phyloP scores from a whole-genome alignment of 345 rosid species.

The Corchorus capsularis region DNA sequence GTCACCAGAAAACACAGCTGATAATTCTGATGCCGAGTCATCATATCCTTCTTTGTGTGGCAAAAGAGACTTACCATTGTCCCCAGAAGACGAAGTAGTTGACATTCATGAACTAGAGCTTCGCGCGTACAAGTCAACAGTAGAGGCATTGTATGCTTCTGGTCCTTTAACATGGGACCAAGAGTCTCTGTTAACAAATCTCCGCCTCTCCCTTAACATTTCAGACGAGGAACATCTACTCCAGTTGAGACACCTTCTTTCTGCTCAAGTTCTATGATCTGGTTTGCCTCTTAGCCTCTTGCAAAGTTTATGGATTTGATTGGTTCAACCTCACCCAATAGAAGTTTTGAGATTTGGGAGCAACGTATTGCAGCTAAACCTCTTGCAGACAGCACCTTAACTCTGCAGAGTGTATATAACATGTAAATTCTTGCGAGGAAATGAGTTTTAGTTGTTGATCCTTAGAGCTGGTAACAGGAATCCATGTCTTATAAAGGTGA shows the following conservation, averaged over 20 bases:
- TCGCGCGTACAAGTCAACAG: constrained; percentile 36
- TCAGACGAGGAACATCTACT: constrained; percentile 48
- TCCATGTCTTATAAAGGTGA: constrained; percentile 17
- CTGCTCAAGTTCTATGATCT: constrained; percentile 31
- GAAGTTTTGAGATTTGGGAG: constrained; percentile 4
- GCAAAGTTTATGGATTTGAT: neutral
- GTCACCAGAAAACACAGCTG: constrained; percentile 14
- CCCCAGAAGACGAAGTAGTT: constrained; percentile 20
- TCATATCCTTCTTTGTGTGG: constrained; percentile 28
- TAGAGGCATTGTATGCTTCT: constrained; percentile 44
- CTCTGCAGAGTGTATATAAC: neutral
- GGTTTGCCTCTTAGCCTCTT: neutral
- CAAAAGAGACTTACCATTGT: constrained; percentile 15
- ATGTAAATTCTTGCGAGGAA: constrained; percentile 10
- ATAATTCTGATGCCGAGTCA: constrained; percentile 39
- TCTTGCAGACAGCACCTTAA: neutral
- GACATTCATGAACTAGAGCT: constrained; percentile 43
- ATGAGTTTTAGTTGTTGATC: neutral
- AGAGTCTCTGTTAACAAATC: constrained; percentile 45
- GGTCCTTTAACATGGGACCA: constrained; percentile 56
- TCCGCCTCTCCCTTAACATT: constrained; percentile 40
- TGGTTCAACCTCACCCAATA: neutral
- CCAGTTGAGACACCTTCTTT: constrained; percentile 39
- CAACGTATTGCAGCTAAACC: neutral
- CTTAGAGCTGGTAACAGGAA: constrained; percentile 1